A percentile compares a stretch with the other conserved stretches of the same genome.
Evolutionary conservation across 1,284 basidiomycete species (phyloP).

Genomic region (Leccinum holopus): DNA sequence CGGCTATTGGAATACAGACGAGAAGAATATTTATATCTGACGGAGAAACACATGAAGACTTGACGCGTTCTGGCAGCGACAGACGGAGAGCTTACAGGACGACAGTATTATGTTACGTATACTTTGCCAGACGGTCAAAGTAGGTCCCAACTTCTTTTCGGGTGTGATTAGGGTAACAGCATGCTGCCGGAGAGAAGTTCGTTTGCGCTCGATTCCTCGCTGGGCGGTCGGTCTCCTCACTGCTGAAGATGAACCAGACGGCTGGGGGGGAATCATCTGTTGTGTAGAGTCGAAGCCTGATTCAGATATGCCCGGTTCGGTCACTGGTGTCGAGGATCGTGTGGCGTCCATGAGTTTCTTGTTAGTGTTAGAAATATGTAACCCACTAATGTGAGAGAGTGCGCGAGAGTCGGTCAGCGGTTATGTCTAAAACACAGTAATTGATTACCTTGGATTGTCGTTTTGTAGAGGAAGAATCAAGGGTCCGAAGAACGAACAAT

Average conservation of each 20-base stretch:
- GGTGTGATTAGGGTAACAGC: conserved; percentile 35
- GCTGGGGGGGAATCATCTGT: conserved; percentile 1
- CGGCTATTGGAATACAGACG: conserved; percentile 67
- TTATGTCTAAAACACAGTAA: neutral
- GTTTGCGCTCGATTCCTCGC: conserved; percentile 9
- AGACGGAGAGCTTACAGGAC: conserved; percentile 45
- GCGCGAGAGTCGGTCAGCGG: neutral
- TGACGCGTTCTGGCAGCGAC: neutral
- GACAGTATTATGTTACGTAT: conserved; percentile 48
- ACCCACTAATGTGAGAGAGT: conserved; percentile 12
- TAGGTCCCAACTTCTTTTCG: conserved; percentile 36
- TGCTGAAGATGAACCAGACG: conserved; percentile 15
- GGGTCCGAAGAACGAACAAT: neutral
- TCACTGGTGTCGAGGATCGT: conserved; percentile 18
- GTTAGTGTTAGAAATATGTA: neutral
- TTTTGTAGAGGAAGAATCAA: neutral
- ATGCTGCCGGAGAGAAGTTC: conserved; percentile 11
- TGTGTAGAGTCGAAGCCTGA: conserved; percentile 8
- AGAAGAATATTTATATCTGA: conserved; percentile 67
- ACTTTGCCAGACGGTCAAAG: conserved; percentile 46
- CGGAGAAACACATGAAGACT: conserved; percentile 2
- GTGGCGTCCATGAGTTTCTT: conserved; percentile 18
- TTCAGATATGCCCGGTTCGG: conserved; percentile 15
- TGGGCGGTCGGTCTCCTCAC: conserved; percentile 8
- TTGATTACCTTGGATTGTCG: conserved; percentile 7